Evolutionary conservation across 768 basidiomycete genomes (phyloP).

Genomic region (Macrocybe gigantea): DNA sequence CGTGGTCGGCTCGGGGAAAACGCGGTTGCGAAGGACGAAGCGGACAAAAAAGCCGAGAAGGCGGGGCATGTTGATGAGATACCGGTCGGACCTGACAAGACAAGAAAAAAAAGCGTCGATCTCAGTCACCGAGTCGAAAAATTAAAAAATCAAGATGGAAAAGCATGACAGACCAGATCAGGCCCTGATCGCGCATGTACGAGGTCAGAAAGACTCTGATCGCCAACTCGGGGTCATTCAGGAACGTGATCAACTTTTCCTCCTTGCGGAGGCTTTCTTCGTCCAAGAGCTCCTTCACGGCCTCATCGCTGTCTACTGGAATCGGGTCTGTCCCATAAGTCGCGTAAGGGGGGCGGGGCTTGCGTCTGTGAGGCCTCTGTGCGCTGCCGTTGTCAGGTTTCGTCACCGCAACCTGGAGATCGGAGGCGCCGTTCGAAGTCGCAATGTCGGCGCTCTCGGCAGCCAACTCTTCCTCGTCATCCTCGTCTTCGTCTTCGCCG

Average conservation of each 20-base stretch:
- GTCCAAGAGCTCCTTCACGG: conserved; percentile 29
- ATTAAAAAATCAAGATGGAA: background rate
- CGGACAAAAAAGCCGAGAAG: conserved; percentile 55
- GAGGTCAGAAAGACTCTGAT: conserved; percentile 68
- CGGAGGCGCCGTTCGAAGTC: conserved; percentile 1
- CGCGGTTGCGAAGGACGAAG: conserved; percentile 51
- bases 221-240: conserved; percentile 53
- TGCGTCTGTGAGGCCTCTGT: conserved; percentile 13
- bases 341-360: conserved; percentile 32
- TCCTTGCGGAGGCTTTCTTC: conserved; percentile 32
- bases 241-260: conserved; percentile 43
- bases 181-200: conserved; percentile 59
- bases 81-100: conserved; percentile 34
- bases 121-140: background rate
- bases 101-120: background rate
- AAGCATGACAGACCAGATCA: conserved; percentile 50
- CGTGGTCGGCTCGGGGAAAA: conserved; percentile 44
- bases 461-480: conserved; percentile 28
- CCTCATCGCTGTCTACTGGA: conserved; percentile 28
- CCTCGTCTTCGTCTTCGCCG: conserved; percentile 26
- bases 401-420: too few species aligned
- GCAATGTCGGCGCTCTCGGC: conserved; percentile 19
- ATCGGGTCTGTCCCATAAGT: conserved; percentile 26
- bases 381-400: too few species aligned
- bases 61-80: conserved; percentile 45